Base-by-base conservation (phyloP, 2,329 filamentous ascomycete genomes). In the Microcyclospora pomicola region DNA sequence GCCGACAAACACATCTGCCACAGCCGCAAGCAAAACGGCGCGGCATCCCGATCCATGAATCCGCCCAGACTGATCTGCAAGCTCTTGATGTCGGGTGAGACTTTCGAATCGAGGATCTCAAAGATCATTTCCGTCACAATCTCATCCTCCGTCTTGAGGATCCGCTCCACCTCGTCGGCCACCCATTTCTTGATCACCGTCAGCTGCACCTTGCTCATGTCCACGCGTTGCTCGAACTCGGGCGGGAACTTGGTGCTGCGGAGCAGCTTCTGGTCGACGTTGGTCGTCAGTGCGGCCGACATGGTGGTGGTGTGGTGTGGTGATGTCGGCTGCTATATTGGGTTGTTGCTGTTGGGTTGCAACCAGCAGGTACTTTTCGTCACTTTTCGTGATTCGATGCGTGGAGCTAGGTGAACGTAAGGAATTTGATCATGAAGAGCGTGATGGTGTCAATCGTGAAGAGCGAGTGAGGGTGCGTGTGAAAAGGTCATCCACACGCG, bases 101-200 rank as follows among this genome's bases (percentile, higher is more conserved):
- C 5, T 15, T 9, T 30, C 7, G 42, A 27, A 57, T 96, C 87
- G 24, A 81, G 59, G 33, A 79, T 59, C 41, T 76, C 75, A 62
- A 74, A 78, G 50, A 73, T 73, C 33, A 95, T 75, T 62, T 95
- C 87, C 48, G 91, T 91, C 3, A 96, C 82, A 35, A 98, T 85
- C 56, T 98, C 91, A 57, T 98, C 91, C 52, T 98, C 91, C 49
- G 74, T 82, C n/a, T 82, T 82, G 31, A 96, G 66, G 34, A 96
- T 88, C 40, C 84, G 80, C 15, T 80, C 82, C 40, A 98, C 84
- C 59, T 80, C 83, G 52, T 79, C 75, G 4, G 84, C 82, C 58
- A 96, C 95, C 91, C 91, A 98, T 83, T 91, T 93, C 72, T 95
- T 95, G 77, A 98, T 93, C 39, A 98, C 83, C 61, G 93, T 85